phyloP scores from a whole-genome alignment of 306 rosid genomes.

The Trichosanthes cucumerina region DNA sequence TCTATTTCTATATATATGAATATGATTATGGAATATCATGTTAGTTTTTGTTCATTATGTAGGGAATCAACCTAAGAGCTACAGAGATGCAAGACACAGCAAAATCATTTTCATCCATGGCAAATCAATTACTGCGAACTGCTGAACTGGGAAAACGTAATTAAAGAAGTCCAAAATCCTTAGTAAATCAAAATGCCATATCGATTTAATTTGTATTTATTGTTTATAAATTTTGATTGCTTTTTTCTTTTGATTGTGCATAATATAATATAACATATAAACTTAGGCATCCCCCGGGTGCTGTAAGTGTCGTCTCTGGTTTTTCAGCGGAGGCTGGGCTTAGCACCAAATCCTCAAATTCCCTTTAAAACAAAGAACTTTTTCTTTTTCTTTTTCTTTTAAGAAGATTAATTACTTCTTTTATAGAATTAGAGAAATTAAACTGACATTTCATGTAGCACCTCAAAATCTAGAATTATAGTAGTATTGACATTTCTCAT shows the following conservation, averaged over 20 bases:
- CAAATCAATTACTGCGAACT: constrained; percentile 53
- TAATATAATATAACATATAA: not conserved
- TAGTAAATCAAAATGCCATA: not conserved
- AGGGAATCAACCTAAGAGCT: constrained; percentile 48
- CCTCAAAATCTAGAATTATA: not conserved
- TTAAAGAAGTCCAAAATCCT: not conserved
- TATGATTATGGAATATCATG: not conserved
- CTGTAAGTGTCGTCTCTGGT: not conserved
- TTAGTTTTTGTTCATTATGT: constrained; percentile 9
- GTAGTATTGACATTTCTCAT: not conserved
- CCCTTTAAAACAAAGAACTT: too few species aligned
- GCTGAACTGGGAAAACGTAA: constrained; percentile 41
- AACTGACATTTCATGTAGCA: not conserved
- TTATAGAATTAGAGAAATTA: not conserved
- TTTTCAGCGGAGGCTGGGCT: not conserved
- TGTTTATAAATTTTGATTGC: not conserved
- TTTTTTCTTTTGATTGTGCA: not conserved
- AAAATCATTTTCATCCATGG: constrained; percentile 71
- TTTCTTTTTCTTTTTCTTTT: too few species aligned
- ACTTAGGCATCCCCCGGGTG: not conserved
- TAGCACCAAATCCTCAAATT: too few species aligned
- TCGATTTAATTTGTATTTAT: not conserved
- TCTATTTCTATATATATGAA: too few species aligned
- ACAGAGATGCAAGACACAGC: constrained; percentile 77
- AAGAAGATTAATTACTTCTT: not conserved